Evolutionary conservation across 140 eudicot genomes (phyloP), one percentile per base, ranked within the genome.

Genomic region (Erigeron philadelphicus): DNA sequence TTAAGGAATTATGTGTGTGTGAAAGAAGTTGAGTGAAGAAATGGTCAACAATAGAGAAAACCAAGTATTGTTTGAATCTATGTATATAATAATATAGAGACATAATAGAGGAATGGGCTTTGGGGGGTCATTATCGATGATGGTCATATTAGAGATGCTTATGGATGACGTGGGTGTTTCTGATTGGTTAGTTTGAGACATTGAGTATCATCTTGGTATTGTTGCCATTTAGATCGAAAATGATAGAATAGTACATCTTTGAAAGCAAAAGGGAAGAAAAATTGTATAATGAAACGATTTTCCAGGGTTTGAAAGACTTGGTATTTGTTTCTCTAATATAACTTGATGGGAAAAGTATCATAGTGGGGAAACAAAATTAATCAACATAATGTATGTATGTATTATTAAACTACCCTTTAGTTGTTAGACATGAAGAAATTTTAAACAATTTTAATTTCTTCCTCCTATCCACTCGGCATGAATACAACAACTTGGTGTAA

Each of bases 1-100:
- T 12, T n/a, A 9, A 31, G 38, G 2, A 31, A 31, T 31, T 31
- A n/a, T 18, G 49, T 11, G 56, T 3, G 57, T 67, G 74, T 67
- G 74, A 74, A 67, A 35, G 78, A 45, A 75, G 43, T 69, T 63
- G 71, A 73, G 79, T 75, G 79, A 67, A 75, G 68, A 75, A 75
- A 59, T 75, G 64, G 75, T 75, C 70, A 75, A 40, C 47, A 75
- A 46, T 52, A 64, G 70, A 59, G 75, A 67, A 75, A 63, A 67
- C 74, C 47, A 67, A 69, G 42, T 8, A 45, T 67, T 35, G 44
- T 46, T 67, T 67, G 55, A 66, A 59, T 68, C 40, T 74, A 11
- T 59, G 5, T 16, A 31, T 31, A 0, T 31, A 31, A 31, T 31
- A 31, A 31, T 31, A 31, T 31, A 69, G 0, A 44, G 41, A 54